Evolutionary conservation across 2,329 filamentous ascomycete genomes (phyloP).

Genomic region (Penicillium sp.): DNA sequence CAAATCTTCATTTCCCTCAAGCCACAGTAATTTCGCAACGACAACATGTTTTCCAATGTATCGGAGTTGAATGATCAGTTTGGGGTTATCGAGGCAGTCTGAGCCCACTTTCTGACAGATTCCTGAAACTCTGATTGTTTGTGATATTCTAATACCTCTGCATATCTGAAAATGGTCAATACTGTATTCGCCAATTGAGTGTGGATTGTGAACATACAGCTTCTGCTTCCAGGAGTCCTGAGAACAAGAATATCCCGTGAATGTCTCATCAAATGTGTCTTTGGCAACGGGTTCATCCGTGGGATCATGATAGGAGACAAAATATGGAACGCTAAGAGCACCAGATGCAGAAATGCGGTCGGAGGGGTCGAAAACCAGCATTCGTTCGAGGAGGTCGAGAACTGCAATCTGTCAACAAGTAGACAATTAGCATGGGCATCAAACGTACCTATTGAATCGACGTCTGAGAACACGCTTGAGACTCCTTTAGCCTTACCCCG

Average conservation of each 20-base stretch:
- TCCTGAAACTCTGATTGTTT: background rate
- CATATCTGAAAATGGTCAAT: background rate
- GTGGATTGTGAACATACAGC: slow-evolving; percentile 76
- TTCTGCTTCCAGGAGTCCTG: slow-evolving; percentile 99
- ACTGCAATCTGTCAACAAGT: slow-evolving; percentile 56
- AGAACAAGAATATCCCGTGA: slow-evolving; percentile 92
- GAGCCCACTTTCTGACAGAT: background rate
- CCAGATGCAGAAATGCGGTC: slow-evolving; percentile 85
- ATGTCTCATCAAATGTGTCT: slow-evolving; percentile 98
- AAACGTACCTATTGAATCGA: slow-evolving; percentile 72
- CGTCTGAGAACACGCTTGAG: slow-evolving; percentile 85
- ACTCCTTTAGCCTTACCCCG: slow-evolving; percentile 88
- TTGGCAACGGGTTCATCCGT: slow-evolving; percentile 93
- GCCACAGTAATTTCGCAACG: too few species aligned
- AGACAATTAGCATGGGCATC: background rate
- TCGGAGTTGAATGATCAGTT: too few species aligned
- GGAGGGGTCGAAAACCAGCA: slow-evolving; percentile 96
- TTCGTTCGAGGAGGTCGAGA: slow-evolving; percentile 87
- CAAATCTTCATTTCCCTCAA: too few species aligned
- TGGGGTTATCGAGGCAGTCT: background rate
- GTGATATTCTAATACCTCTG: background rate
- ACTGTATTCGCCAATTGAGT: background rate
- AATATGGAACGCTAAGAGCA: slow-evolving; percentile 85
- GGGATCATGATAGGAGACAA: slow-evolving; percentile 93
- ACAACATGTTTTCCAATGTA: too few species aligned